Percentiles rank a stretch among this genome's conserved stretches.
These are phyloP conservation scores for Hordeum marinum DNA, from an alignment of 176 grass and related monocot species.

Conservation along the genomic window DNA sequence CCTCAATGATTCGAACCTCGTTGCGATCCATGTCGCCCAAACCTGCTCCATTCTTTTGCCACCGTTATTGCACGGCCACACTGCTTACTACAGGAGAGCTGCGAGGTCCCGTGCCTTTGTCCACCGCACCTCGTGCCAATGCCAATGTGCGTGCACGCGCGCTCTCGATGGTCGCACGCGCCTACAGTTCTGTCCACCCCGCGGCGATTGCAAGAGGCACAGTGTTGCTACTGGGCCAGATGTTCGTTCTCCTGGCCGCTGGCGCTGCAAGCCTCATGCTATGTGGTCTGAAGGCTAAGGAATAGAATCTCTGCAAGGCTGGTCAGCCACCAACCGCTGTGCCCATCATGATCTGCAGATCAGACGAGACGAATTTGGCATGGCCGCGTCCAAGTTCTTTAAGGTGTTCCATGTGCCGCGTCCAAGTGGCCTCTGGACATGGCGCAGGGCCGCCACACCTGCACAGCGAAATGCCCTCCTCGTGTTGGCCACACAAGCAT, in stretches of 20 bases:
- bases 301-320: slow-evolving; percentile 10
- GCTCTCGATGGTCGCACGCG: not conserved
- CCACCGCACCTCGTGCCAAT: too few relatives aligned
- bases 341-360: slow-evolving; percentile 4
- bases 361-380: not conserved
- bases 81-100: not conserved
- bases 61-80: not conserved
- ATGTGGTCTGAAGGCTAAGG: not conserved
- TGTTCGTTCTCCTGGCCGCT: slow-evolving; percentile 18
- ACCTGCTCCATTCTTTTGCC: not conserved
- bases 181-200: slow-evolving; percentile 16
- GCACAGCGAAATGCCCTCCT: not conserved
- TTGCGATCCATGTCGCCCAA: slow-evolving; percentile 23
- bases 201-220: not conserved
- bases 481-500: slow-evolving; percentile 13
- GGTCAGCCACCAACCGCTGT: slow-evolving; percentile 31
- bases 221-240: slow-evolving; percentile 8
- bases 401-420: not conserved
- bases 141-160: not conserved
- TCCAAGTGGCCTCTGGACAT: not conserved
- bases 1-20: not conserved
- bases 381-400: not conserved
- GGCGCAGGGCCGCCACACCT: not conserved
- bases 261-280: not conserved
- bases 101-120: too few relatives aligned